Evolutionary conservation across 31 red algal species (phyloP), one percentile per base, ranked within the genome.

Genomic region (Odonthalia washingtoniensis): DNA sequence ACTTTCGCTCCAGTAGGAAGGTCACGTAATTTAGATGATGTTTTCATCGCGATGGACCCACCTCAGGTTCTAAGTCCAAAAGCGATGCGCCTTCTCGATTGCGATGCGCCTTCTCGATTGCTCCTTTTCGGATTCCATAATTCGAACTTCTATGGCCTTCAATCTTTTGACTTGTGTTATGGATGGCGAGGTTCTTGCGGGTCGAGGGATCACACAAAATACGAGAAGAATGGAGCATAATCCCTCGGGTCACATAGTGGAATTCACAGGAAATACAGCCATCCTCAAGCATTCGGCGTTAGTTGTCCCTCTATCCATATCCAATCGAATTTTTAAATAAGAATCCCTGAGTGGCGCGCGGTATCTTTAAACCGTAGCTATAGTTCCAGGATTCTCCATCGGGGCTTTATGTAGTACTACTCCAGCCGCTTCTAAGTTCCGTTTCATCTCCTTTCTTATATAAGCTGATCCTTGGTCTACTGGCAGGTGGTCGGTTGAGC

Each of bases 341-440:
- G 49, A 21, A 57, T 14, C 12, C 21, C 49, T 57, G 49, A 57
- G 49, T 9, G 49, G 49, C 21, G 21, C 49, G 21, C 21, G 49
- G 68, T 85, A 75, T 52, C 82, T 9, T 38, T 85, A 40, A 3
- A 75, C 66, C 38, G 46, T 40, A 24, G 28, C 24, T 24, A 85
- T 85, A 32, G 82, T 74, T 24, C 36, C 40, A 18, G 82, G 67
- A 16, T 30, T 49, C 41, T 85, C 82, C n/a, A 74, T 57, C 2
- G 64, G 82, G 3, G 17, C 66, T 6, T 39, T 31, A 0, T 70
- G 16, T 63, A 4, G 80, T 34, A 18, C n/a, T n/a, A n/a, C n/a
- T n/a, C n/a, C n/a, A n/a, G n/a, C n/a, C n/a, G n/a, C n/a, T n/a
- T n/a, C n/a, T n/a, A n/a, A n/a, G n/a, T n/a, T n/a, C n/a, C n/a